phyloP scores from a whole-genome alignment of 352 stramenopile species.

The Pythium oligandrum region DNA sequence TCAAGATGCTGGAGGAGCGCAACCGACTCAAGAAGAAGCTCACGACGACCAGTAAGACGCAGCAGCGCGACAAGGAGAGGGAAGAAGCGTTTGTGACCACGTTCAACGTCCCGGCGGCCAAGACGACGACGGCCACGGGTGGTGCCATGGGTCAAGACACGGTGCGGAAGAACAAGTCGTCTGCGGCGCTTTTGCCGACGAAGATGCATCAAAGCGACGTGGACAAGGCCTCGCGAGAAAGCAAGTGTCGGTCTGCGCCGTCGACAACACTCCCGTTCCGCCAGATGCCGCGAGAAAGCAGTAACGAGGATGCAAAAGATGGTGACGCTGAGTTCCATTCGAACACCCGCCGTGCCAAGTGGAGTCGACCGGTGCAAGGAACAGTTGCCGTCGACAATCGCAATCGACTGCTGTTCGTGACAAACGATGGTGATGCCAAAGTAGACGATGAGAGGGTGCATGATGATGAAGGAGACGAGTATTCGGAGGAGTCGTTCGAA shows the following conservation, averaged over 20 bases:
- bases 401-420: conserved; percentile 2
- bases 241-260: conserved; percentile 39
- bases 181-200: conserved; percentile 36
- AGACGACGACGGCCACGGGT: neutral
- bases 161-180: conserved; percentile 41
- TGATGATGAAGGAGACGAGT: conserved; percentile 39
- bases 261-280: conserved; percentile 28
- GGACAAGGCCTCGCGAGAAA: conserved; percentile 3
- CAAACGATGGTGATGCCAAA: neutral
- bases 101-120: conserved; percentile 54
- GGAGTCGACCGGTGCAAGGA: neutral
- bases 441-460: conserved; percentile 11
- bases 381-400: conserved; percentile 12
- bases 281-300: conserved; percentile 22
- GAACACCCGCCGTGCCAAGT: too few species aligned
- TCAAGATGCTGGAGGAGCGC: conserved; percentile 80
- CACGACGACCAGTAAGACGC: conserved; percentile 42
- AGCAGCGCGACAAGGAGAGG: conserved; percentile 45
- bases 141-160: neutral
- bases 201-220: conserved; percentile 9
- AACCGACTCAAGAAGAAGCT: conserved; percentile 82
- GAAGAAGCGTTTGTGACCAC: conserved; percentile 77
- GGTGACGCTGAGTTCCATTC: conserved; percentile 7
- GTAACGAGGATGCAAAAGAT: conserved; percentile 6
- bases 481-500: conserved; percentile 83